phyloP scores from a whole-genome alignment of 192 early-diverging fungal genomes.

The Umbelopsis ramanniana region DNA sequence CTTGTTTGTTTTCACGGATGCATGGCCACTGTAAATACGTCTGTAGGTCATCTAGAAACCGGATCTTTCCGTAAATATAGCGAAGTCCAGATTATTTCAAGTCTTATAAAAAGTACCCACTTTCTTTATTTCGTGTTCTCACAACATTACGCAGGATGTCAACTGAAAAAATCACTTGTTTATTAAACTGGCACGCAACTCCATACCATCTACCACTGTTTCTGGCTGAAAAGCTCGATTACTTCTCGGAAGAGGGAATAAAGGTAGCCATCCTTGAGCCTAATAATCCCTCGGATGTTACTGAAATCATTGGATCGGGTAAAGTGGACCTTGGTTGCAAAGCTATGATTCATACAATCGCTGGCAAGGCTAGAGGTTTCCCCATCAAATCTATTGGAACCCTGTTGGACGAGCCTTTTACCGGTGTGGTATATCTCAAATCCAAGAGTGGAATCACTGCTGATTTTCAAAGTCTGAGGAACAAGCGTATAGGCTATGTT shows the following conservation, averaged over 20 bases:
- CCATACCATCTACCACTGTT: conserved; percentile 69
- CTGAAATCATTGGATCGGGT: conserved; percentile 66
- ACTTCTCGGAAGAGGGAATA: conserved; percentile 61
- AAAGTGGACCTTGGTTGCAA: conserved; percentile 67
- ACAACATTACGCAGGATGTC: conserved; percentile 37
- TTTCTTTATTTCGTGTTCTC: background rate
- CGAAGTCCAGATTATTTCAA: background rate
- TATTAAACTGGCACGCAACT: conserved; percentile 62
- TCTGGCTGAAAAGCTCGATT: conserved; percentile 65
- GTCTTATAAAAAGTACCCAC: background rate
- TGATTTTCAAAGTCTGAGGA: conserved; percentile 56
- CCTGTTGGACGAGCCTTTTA: conserved; percentile 68
- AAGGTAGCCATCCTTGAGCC: conserved; percentile 72
- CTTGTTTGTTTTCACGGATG: background rate
- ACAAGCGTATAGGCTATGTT: conserved; percentile 67
- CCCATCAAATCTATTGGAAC: conserved; percentile 68
- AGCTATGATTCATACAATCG: conserved; percentile 76
- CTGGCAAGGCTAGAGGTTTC: conserved; percentile 65
- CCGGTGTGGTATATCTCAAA: conserved; percentile 63
- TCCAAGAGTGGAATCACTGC: conserved; percentile 54
- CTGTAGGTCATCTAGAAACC: background rate
- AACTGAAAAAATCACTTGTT: conserved; percentile 60
- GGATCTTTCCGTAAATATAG: background rate
- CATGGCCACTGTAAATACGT: background rate
- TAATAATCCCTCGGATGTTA: conserved; percentile 66